These are phyloP conservation scores for Aspergillus sojae DNA, from an alignment of 2,329 filamentous ascomycete species.

Conservation along the genomic window DNA sequence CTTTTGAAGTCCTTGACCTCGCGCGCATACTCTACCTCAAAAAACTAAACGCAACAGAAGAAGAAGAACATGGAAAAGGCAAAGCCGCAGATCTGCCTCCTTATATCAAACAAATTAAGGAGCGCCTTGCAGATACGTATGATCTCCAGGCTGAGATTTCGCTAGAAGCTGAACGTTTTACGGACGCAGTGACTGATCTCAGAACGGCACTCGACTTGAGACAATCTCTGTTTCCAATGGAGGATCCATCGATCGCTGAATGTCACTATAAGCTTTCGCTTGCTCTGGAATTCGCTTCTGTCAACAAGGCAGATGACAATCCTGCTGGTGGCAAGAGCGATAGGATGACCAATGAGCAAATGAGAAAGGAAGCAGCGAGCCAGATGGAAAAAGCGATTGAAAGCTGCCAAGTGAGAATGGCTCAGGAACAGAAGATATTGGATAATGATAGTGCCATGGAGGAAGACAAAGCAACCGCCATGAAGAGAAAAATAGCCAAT, in stretches of 20 bases:
- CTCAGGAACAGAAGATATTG: conserved; percentile 55
- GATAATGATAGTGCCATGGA: conserved; percentile 40
- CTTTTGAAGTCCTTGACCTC: conserved; percentile 66
- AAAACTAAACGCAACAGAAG: conserved; percentile 55
- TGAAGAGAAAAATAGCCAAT: conserved; percentile 56
- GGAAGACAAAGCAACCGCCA: conserved; percentile 42
- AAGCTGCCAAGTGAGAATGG: conserved; percentile 58
- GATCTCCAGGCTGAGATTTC: conserved; percentile 94
- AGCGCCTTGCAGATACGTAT: conserved; percentile 88
- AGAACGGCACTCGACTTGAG: conserved; percentile 78
- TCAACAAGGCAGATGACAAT: conserved; percentile 53
- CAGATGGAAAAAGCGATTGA: conserved; percentile 65
- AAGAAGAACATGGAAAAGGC: conserved; percentile 51
- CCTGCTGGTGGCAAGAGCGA: conserved; percentile 43
- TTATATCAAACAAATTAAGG: conserved; percentile 67
- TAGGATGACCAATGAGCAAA: conserved; percentile 51
- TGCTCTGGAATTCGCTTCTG: conserved; percentile 88
- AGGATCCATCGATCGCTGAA: conserved; percentile 86
- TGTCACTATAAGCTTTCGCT: conserved; percentile 96
- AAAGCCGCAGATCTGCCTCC: conserved; percentile 48
- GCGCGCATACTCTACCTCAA: conserved; percentile 62
- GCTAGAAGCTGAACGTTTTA: conserved; percentile 93
- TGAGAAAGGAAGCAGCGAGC: conserved; percentile 59
- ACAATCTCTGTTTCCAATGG: conserved; percentile 73
- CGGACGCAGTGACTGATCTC: conserved; percentile 82